Conservation (phyloP, 164 flowering plant species). For the Umbellularia californica region DNA sequence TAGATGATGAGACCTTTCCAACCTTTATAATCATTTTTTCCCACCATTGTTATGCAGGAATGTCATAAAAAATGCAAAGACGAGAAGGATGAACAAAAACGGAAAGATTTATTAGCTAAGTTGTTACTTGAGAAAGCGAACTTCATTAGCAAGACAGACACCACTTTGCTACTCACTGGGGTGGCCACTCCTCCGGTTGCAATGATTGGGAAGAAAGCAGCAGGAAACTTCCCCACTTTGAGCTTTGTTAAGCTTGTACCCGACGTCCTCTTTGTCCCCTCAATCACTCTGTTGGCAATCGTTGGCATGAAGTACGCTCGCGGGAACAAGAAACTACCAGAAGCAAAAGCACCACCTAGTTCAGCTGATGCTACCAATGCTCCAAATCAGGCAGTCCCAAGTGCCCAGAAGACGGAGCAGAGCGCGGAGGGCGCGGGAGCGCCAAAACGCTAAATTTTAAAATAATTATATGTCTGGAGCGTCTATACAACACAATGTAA, state of each 20-base stretch:
- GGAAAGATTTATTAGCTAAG: not conserved
- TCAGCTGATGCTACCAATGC: too few species aligned
- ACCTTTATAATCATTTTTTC: not conserved
- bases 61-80: not conserved
- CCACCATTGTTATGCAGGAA: not conserved
- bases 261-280: constrained; percentile 1
- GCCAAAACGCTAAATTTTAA: too few species aligned
- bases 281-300: not conserved
- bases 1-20: too few species aligned
- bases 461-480: too few species aligned
- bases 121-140: not conserved
- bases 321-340: not conserved
- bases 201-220: constrained; percentile 3
- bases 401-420: too few species aligned
- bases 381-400: too few species aligned
- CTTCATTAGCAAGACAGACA: not conserved
- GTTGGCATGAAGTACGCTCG: not conserved
- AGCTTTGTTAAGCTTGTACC: not conserved
- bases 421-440: too few species aligned
- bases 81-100: not conserved
- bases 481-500: too few species aligned
- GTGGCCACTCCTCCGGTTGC: constrained; percentile 5
- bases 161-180: not conserved
- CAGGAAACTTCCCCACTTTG: not conserved
- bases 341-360: too few species aligned